Evolutionary conservation across 441 rosid species (phyloP), one percentile per base, ranked within the genome.

Genomic region (Metrosideros polymorpha): DNA sequence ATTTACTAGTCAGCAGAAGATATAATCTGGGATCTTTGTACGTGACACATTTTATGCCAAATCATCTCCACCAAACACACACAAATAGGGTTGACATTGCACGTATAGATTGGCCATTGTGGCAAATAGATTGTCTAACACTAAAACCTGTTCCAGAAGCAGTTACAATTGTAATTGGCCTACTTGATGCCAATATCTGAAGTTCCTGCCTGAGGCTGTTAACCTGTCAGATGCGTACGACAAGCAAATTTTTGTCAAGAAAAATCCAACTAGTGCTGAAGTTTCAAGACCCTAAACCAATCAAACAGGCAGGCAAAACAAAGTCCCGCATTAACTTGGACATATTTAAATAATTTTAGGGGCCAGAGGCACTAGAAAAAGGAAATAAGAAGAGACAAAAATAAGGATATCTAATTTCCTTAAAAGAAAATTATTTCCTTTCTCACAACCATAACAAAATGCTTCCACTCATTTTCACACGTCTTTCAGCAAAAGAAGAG

Each of bases 161-260:
- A 87, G 98, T 94, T 85, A 96, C 90, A 83, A 98, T 95, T 13
- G 96, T 95, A 79, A 96, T 84, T 82, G 98, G 91, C 88, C 96
- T 90, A 87, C 87, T 94, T 85, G 97, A 89, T 18, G 93, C 86
- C 87, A 98, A 84, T 76, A 91, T 66, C 89, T 91, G 93, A 89
- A 96, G 89, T 89, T 96, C 97, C 90, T 93, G 90, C 82, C 96
- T 92, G 29, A 98, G 91, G 89, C 91, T 95, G 87, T 92, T 89
- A 83, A 98, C 98, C 99, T 98, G 91, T 30, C 88, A 85, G 89
- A 84, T 84, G 25, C 17, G 84, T 84, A 90, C 49, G 82, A 84
- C 56, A 39, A 53, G 66, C 30, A 85, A 39, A 52, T 57, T 82
- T 19, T 71, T 10, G n/a, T 35, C 79, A 71, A 71, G 6, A 71